Conservation (phyloP, 306 rosid species). For the Prunus fruticosa region DNA sequence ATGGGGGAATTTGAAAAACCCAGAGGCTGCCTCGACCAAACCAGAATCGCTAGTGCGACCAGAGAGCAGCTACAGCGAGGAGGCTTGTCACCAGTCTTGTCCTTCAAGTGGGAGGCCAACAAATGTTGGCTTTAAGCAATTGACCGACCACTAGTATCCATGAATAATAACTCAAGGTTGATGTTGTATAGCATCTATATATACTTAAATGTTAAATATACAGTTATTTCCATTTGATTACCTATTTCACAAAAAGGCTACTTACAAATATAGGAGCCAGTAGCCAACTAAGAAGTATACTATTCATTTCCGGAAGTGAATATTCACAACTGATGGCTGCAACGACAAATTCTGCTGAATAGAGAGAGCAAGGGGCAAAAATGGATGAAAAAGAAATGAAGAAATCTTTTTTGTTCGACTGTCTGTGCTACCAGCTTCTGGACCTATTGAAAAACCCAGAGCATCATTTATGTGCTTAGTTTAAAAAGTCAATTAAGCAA, state of each 20-base stretch:
- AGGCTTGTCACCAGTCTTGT: no score
- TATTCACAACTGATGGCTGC: constrained; percentile 83
- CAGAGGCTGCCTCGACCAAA: no score
- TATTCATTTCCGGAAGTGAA: constrained; percentile 80
- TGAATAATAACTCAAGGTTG: neutral
- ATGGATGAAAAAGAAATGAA: constrained; percentile 87
- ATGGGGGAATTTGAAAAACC: no score
- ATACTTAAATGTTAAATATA: neutral
- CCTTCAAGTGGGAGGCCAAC: neutral
- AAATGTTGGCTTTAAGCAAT: neutral
- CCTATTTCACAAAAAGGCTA: neutral
- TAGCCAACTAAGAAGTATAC: neutral
- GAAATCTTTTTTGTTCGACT: constrained; percentile 74
- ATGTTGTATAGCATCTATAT: neutral
- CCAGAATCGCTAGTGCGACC: no score
- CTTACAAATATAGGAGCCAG: neutral
- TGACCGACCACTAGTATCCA: neutral
- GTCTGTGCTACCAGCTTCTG: constrained; percentile 82
- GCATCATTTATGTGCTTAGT: neutral
- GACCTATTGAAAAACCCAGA: constrained; percentile 52
- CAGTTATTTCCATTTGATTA: neutral
- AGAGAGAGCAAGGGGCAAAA: constrained; percentile 84
- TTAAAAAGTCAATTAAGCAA: neutral
- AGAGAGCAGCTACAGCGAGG: no score
- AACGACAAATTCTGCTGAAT: constrained; percentile 70